phyloP scores from a whole-genome alignment of 495 filamentous ascomycete genomes.

The Xylaria grammica region DNA sequence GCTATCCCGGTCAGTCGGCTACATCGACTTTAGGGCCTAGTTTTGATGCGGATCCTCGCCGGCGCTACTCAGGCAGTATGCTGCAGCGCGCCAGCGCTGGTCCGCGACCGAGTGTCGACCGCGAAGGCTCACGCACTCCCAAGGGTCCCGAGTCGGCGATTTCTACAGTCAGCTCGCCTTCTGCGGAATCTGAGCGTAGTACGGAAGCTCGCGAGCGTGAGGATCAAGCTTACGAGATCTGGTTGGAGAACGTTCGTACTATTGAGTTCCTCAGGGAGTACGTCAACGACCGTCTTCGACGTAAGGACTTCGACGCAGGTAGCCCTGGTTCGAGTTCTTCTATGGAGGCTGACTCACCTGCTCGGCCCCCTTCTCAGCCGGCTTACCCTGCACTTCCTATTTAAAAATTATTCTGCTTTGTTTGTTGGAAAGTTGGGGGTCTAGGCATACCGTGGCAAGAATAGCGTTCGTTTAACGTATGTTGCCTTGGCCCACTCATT shows the following conservation, averaged over 20 bases:
- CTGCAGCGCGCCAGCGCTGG: slow-evolving; percentile 71
- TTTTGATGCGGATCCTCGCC: slow-evolving; percentile 80
- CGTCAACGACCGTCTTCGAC: slow-evolving; percentile 67
- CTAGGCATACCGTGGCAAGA: neutral
- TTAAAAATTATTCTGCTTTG: neutral
- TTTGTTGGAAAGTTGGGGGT: neutral
- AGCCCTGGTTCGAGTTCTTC: slow-evolving; percentile 29
- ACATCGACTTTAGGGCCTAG: slow-evolving; percentile 80
- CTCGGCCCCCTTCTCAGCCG: slow-evolving; percentile 35
- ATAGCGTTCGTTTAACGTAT: slow-evolving; percentile 5
- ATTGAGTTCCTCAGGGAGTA: slow-evolving; percentile 76
- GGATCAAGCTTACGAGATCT: slow-evolving; percentile 66
- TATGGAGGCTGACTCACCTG: slow-evolving; percentile 39
- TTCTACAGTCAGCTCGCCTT: slow-evolving; percentile 48
- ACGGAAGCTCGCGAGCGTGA: slow-evolving; percentile 53
- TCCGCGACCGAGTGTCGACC: slow-evolving; percentile 46
- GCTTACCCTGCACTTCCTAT: slow-evolving; percentile 37
- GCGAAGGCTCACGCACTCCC: slow-evolving; percentile 59
- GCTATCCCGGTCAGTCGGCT: slow-evolving; percentile 65
- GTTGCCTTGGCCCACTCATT: neutral
- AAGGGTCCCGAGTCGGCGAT: slow-evolving; percentile 51
- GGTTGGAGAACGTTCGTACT: slow-evolving; percentile 83
- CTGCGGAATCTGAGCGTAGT: slow-evolving; percentile 48
- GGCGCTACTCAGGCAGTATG: slow-evolving; percentile 85
- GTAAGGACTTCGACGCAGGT: slow-evolving; percentile 63